These are phyloP conservation scores for Kwoniella dendrophila DNA, from an alignment of 768 basidiomycete species.

Conservation along the genomic window DNA sequence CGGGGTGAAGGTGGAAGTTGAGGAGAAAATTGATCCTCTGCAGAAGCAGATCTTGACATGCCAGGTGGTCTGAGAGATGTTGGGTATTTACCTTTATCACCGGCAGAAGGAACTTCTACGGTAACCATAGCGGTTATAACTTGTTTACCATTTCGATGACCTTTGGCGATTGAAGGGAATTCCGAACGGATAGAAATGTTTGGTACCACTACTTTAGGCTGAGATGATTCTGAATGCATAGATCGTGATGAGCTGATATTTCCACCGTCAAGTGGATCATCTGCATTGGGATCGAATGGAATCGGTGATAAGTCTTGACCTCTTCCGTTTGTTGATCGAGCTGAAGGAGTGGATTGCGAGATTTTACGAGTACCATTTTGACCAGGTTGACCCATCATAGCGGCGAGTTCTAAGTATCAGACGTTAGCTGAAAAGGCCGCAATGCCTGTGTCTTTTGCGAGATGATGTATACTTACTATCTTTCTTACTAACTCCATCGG, in stretches of 20 bases:
- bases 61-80: conserved; percentile 22
- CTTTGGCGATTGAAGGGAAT: conserved; percentile 75
- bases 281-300: conserved; percentile 69
- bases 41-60: conserved; percentile 10
- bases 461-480: conserved; percentile 67
- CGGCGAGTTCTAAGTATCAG: conserved; percentile 73
- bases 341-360: conserved; percentile 40
- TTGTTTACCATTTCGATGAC: conserved; percentile 64
- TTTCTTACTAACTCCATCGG: conserved; percentile 70
- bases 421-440: too few species aligned
- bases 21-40: conserved; percentile 26
- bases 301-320: conserved; percentile 21
- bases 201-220: conserved; percentile 77
- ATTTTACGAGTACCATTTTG: conserved; percentile 60
- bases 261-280: conserved; percentile 76
- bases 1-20: conserved; percentile 41
- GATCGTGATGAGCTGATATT: conserved; percentile 38
- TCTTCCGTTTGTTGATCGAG: conserved; percentile 30
- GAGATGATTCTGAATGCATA: conserved; percentile 6
- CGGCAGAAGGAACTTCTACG: conserved; percentile 74
- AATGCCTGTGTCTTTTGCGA: conserved; percentile 4
- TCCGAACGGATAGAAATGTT: conserved; percentile 92
- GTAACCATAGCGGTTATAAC: conserved; percentile 91
- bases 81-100: conserved; percentile 40
- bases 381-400: conserved; percentile 72